These are phyloP conservation scores for Xanthoconium stramineum DNA, from an alignment of 768 basidiomycete species.

Conservation along the genomic window DNA sequence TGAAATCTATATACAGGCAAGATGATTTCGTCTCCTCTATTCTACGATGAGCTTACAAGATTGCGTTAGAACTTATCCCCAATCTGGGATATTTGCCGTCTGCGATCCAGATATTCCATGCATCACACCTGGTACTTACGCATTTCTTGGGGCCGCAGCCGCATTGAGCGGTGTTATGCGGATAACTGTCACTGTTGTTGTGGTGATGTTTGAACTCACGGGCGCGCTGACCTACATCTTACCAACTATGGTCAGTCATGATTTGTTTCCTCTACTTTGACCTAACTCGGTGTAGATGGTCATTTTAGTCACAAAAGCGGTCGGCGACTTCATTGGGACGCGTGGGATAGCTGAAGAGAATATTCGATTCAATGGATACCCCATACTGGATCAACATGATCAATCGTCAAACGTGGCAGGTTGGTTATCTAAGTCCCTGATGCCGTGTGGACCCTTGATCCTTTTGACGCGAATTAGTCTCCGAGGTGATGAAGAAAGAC, in stretches of 20 bases:
- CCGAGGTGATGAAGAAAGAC: conserved; percentile 85
- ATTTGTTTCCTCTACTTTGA: conserved; percentile 2
- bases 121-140: conserved; percentile 98
- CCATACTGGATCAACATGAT: conserved; percentile 95
- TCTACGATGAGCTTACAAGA: background rate
- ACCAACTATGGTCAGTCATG: conserved; percentile 82
- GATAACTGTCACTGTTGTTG: conserved; percentile 96
- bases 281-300: conserved; percentile 65
- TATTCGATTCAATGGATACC: conserved; percentile 96
- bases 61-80: conserved; percentile 64
- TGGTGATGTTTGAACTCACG: conserved; percentile 99
- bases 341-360: conserved; percentile 96
- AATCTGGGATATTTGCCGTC: conserved; percentile 83
- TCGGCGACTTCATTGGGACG: conserved; percentile 90
- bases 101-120: conserved; percentile 93
- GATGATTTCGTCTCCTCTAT: conserved; percentile 26
- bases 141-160: conserved; percentile 95
- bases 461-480: conserved; percentile 48
- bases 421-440: conserved; percentile 34
- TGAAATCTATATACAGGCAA: conserved; percentile 87
- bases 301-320: conserved; percentile 92
- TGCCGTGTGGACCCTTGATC: conserved; percentile 2
- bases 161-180: conserved; percentile 95
- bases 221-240: conserved; percentile 96
- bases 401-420: conserved; percentile 89